phyloP scores from a whole-genome alignment of 495 filamentous ascomycete species.

The Viridothelium virens region DNA sequence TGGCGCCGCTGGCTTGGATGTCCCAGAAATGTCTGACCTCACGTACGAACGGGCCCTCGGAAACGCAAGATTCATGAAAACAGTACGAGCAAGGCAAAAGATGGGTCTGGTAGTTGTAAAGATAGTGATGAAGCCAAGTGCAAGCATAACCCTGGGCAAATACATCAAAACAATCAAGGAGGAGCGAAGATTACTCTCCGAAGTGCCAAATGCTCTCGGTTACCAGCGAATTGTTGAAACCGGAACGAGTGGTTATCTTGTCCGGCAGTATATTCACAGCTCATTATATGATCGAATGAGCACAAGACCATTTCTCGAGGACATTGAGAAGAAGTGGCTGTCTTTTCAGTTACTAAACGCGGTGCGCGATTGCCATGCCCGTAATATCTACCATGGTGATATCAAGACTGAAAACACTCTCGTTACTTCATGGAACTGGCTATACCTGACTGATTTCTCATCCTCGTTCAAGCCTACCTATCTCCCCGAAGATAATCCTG shows the following conservation, averaged over 20 bases:
- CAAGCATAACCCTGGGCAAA: conserved; percentile 63
- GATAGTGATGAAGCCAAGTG: conserved; percentile 83
- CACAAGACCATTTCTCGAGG: conserved; percentile 92
- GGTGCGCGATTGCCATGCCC: conserved; percentile 80
- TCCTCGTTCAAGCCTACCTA: conserved; percentile 91
- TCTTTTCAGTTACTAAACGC: conserved; percentile 93
- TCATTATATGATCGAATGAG: conserved; percentile 94
- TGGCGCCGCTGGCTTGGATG: conserved; percentile 85
- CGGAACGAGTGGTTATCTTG: conserved; percentile 79
- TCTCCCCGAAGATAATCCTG: conserved; percentile 93
- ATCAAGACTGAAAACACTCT: conserved; percentile 97
- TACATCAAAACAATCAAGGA: conserved; percentile 71
- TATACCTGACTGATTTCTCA: conserved; percentile 94
- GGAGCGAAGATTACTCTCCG: conserved; percentile 68
- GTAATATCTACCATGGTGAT: conserved; percentile 92
- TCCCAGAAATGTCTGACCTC: conserved; percentile 81
- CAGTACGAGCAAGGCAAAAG: conserved; percentile 77
- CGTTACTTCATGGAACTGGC: conserved; percentile 99
- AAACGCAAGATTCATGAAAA: conserved; percentile 94
- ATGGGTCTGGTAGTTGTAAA: conserved; percentile 90
- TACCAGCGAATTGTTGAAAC: conserved; percentile 90
- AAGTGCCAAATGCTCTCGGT: conserved; percentile 83
- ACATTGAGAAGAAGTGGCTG: conserved; percentile 98
- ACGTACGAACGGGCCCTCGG: conserved; percentile 90
- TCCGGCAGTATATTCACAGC: conserved; percentile 94